Evolutionary conservation across 371 early-diverging fungal genomes (phyloP).

Genomic region (Smittium mucronatum): DNA sequence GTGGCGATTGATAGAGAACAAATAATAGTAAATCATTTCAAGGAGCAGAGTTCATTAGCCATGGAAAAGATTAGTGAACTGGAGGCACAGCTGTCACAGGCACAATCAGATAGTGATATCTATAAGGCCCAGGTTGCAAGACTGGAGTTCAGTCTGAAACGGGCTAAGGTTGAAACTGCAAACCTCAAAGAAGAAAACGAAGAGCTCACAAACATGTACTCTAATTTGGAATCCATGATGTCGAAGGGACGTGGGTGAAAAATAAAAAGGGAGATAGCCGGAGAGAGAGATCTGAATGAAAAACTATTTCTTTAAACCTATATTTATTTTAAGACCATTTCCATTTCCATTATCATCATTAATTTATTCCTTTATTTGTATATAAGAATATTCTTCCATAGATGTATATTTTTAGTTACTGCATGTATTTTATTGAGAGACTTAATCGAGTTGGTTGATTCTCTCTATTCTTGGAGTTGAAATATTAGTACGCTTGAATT

Average conservation of each 20-base stretch:
- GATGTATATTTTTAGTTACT: too few relatives aligned
- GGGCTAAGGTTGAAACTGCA: background rate
- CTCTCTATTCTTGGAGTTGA: too few relatives aligned
- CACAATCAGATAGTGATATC: background rate
- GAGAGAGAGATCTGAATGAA: too few relatives aligned
- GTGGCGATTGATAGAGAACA: constrained; percentile 8
- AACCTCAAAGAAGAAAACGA: constrained; percentile 10
- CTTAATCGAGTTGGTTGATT: too few relatives aligned
- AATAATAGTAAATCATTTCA: constrained; percentile 7
- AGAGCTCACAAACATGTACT: constrained; percentile 9
- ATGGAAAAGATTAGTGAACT: background rate
- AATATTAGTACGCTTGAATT: too few relatives aligned
- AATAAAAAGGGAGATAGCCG: too few relatives aligned
- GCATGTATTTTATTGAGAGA: too few relatives aligned
- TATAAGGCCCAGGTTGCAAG: constrained; percentile 4
- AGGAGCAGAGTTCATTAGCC: background rate
- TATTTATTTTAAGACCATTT: too few relatives aligned
- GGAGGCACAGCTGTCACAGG: background rate
- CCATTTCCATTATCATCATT: too few relatives aligned
- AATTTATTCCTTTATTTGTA: too few relatives aligned
- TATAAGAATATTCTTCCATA: too few relatives aligned
- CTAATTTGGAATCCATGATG: constrained; percentile 2
- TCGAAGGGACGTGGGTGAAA: background rate
- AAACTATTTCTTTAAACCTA: too few relatives aligned
- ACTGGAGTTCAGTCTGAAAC: constrained; percentile 8